These are phyloP conservation scores for Panellus pusillus DNA, from an alignment of 768 basidiomycete species.

Conservation along the genomic window DNA sequence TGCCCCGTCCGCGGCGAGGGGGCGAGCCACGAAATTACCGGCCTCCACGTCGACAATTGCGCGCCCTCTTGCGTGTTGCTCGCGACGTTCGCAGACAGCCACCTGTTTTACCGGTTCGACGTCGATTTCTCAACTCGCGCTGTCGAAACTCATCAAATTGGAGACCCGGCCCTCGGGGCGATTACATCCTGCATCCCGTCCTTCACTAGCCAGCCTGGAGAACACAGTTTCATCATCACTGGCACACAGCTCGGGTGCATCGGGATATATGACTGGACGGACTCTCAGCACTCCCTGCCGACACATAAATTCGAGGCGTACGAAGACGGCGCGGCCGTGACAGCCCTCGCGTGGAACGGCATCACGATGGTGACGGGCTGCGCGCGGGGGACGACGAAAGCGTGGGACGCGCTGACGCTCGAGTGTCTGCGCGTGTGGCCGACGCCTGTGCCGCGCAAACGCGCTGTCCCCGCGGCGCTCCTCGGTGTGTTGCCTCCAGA, in stretches of 20 bases:
- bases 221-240: slow-evolving; percentile 53
- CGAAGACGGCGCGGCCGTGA: slow-evolving; percentile 57
- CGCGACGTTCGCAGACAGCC: slow-evolving; percentile 48
- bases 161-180: slow-evolving; percentile 49
- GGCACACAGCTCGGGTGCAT: slow-evolving; percentile 70
- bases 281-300: slow-evolving; percentile 1
- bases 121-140: slow-evolving; percentile 33
- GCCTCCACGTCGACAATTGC: slow-evolving; percentile 31
- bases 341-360: slow-evolving; percentile 62
- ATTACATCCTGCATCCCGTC: slow-evolving; percentile 53
- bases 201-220: slow-evolving; percentile 38
- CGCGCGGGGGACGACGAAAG: slow-evolving; percentile 51
- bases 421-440: slow-evolving; percentile 55
- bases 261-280: slow-evolving; percentile 57
- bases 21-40: slow-evolving; percentile 14
- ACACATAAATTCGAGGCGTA: slow-evolving; percentile 58
- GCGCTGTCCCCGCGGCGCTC: slow-evolving; percentile 23
- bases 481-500: slow-evolving; percentile 23
- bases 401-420: slow-evolving; percentile 70
- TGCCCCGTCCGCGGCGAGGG: slow-evolving; percentile 32
- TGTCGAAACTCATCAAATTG: slow-evolving; percentile 44
- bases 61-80: slow-evolving; percentile 40
- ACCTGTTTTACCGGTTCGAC: slow-evolving; percentile 52
- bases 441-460: slow-evolving; percentile 41
- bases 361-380: slow-evolving; percentile 68